These are phyloP conservation scores for Talaromyces stipitatus DNA, from an alignment of 495 filamentous ascomycete species.

Conservation along the genomic window DNA sequence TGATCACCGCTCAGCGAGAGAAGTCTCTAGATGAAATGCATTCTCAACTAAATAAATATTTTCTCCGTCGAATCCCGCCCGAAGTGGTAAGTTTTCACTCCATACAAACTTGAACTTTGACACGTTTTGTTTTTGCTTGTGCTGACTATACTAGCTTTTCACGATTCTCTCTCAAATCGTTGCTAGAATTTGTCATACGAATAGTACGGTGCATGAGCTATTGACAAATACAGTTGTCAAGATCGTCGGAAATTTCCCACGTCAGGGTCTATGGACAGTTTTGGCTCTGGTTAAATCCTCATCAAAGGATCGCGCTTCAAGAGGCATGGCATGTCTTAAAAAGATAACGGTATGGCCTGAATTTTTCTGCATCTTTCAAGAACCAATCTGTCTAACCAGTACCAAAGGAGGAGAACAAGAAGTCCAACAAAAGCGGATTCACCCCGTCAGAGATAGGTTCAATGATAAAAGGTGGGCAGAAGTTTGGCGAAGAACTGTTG, in stretches of 20 bases:
- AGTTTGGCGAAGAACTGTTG: constrained; percentile 76
- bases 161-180: constrained; percentile 89
- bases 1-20: constrained; percentile 48
- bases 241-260: constrained; percentile 70
- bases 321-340: constrained; percentile 41
- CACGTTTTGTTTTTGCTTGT: not conserved
- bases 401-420: constrained; percentile 35
- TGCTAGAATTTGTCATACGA: constrained; percentile 82
- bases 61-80: constrained; percentile 66
- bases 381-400: constrained; percentile 11
- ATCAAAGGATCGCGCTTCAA: constrained; percentile 39
- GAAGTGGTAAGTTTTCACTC: constrained; percentile 44
- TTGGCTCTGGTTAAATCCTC: constrained; percentile 67
- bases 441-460: constrained; percentile 48
- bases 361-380: not conserved
- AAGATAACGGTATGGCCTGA: constrained; percentile 28
- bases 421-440: constrained; percentile 25
- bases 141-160: constrained; percentile 52
- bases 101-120: not conserved
- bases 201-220: constrained; percentile 62
- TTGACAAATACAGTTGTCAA: constrained; percentile 73
- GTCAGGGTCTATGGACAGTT: constrained; percentile 89
- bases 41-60: constrained; percentile 63
- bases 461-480: constrained; percentile 71
- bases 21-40: constrained; percentile 66